These are phyloP conservation scores for Salmacisia buchloeana DNA, from an alignment of 1,284 basidiomycete genomes.

Conservation along the genomic window DNA sequence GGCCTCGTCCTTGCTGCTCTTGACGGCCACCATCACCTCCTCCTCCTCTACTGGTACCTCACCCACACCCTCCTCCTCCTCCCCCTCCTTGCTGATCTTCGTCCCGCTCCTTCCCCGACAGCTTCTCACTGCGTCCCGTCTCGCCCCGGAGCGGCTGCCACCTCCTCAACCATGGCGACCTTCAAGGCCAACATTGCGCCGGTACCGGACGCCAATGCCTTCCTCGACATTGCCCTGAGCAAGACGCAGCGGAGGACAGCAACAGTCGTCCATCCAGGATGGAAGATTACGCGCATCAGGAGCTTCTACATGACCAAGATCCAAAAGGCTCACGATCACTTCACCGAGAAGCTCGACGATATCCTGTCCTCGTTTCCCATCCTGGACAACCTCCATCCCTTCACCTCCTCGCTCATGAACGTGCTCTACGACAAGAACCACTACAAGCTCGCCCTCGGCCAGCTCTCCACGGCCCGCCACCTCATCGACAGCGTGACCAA, in stretches of 20 bases:
- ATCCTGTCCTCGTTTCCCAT: slow-evolving; percentile 95
- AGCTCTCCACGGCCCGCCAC: slow-evolving; percentile 49
- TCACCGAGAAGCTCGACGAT: slow-evolving; percentile 89
- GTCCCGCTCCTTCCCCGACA: too few species aligned
- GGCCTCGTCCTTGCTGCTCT: not conserved
- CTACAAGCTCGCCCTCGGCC: slow-evolving; percentile 50
- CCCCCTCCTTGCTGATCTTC: not conserved
- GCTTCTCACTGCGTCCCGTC: too few species aligned
- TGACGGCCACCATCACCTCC: too few species aligned
- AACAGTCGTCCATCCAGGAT: slow-evolving; percentile 73
- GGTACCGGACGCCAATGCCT: slow-evolving; percentile 89
- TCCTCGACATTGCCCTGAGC: slow-evolving; percentile 87
- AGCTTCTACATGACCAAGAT: slow-evolving; percentile 97
- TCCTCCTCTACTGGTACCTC: not conserved
- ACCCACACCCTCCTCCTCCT: not conserved
- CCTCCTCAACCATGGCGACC: slow-evolving; percentile 28
- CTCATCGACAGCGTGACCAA: slow-evolving; percentile 50
- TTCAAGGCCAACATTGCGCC: slow-evolving; percentile 67
- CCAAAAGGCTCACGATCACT: slow-evolving; percentile 96
- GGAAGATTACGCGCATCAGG: slow-evolving; percentile 92
- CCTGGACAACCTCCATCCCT: slow-evolving; percentile 61
- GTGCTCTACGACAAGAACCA: slow-evolving; percentile 51
- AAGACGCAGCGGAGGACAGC: slow-evolving; percentile 96
- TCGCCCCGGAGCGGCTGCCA: not conserved
- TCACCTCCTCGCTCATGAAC: slow-evolving; percentile 48